Evolutionary conservation across 495 filamentous ascomycete genomes (phyloP), one percentile per base, ranked within the genome.

Genomic region (Aspergillus sclerotioniger): DNA sequence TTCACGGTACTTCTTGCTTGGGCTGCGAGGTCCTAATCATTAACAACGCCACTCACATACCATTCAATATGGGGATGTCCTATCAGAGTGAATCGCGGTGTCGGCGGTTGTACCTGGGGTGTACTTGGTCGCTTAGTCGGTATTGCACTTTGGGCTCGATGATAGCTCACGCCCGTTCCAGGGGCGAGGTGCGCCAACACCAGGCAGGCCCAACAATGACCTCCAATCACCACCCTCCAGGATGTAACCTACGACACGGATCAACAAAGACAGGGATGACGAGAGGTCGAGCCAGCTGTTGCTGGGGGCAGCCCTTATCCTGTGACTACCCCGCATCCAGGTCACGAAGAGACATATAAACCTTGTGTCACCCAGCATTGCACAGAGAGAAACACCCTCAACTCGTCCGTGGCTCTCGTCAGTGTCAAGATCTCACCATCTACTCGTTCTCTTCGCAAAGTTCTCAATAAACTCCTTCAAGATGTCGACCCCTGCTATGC

Each of bases 401-500:
- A 25, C 25, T 25, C 25, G 25, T 25, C 5, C 5, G 25, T 25
- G 25, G 25, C 25, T 25, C 25, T 25, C 25, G 5, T 25, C 25
- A 25, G 2, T 25, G 25, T 17, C 31, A 28, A 5, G 16, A 19
- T 51, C 37, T 21, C 15, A 6, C 13, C 25, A 20, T 17, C 5
- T 8, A 39, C 25, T 16, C 15, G 29, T 52, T 25, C 25, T 16
- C 2, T 29, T 1, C 19, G 25, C 25, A 25, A 25, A 5, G 25
- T 25, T 31, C 43, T 8, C 32, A 54, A 33, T 48, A 17, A 44
- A 45, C 44, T 25, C 46, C 20, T 50, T 21, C 25, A 65, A 54
- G 29, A 69, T 69, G 67, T 67, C 67, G 8, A 50, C 67, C 8
- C 51, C 53, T 49, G 51, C 63, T 20, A 32, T 65, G 7, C 67